A percentile compares a stretch with the other conserved stretches of the same genome.
phyloP scores from a whole-genome alignment of 2,329 filamentous ascomycete genomes.

The Colletotrichum graminicola region DNA sequence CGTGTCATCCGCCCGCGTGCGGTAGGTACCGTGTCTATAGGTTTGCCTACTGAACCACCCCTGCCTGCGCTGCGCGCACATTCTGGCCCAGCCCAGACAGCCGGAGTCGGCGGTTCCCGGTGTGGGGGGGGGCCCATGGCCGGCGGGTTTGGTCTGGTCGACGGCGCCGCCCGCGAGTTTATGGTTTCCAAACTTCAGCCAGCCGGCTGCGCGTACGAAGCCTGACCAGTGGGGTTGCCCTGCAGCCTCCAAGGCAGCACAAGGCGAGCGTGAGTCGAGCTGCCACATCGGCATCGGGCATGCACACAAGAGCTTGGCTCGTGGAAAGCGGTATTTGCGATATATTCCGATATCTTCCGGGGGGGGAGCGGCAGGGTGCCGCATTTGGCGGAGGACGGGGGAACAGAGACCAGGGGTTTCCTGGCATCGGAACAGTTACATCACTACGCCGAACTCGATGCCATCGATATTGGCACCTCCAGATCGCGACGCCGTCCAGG shows the following conservation, averaged over 20 bases:
- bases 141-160: not conserved
- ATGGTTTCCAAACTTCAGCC: not conserved
- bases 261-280: not conserved
- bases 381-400: too few species aligned
- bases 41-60: not conserved
- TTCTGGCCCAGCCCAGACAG: constrained; percentile 5
- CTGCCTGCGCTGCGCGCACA: not conserved
- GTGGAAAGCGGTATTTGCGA: not conserved
- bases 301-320: not conserved
- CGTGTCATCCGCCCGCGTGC: not conserved
- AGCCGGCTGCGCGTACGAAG: too few species aligned
- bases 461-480: not conserved
- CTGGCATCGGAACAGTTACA: not conserved
- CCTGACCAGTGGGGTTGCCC: too few species aligned
- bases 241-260: too few species aligned
- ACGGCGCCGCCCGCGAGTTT: not conserved
- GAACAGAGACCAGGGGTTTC: not conserved
- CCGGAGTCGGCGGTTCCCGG: constrained; percentile 2
- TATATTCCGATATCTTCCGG: not conserved
- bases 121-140: not conserved
- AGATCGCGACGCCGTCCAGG: not conserved
- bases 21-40: too few species aligned
- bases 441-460: not conserved
- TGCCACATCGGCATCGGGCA: not conserved
- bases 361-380: not conserved